Evolutionary conservation across 2,329 filamentous ascomycete genomes (phyloP).

Genomic region (Paraphaeosphaeria minitans): DNA sequence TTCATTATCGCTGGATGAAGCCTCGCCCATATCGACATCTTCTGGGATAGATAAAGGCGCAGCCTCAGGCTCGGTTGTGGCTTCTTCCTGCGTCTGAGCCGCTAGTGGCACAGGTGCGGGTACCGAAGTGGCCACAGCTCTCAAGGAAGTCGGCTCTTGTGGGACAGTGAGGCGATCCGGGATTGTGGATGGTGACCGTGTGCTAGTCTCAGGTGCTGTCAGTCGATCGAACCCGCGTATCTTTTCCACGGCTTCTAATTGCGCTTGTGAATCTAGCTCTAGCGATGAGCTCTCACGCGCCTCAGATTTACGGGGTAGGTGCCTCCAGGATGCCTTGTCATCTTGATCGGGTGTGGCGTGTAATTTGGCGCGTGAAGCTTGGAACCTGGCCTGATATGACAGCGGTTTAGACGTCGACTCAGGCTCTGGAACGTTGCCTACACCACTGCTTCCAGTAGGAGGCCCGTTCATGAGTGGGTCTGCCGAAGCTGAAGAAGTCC

Average conservation of each 20-base stretch:
- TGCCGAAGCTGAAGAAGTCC: not conserved
- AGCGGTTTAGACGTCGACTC: not conserved
- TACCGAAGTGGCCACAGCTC: slow-evolving; percentile 31
- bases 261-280: not conserved
- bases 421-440: not conserved
- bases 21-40: slow-evolving; percentile 18
- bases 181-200: slow-evolving; percentile 43
- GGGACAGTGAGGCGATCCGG: slow-evolving; percentile 34
- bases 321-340: not conserved
- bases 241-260: not conserved
- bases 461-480: slow-evolving; percentile 4
- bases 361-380: not conserved
- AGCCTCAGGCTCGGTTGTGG: not conserved
- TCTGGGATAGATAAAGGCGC: not conserved
- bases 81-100: not conserved
- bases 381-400: not conserved
- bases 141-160: slow-evolving; percentile 33
- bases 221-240: not conserved
- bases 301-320: not conserved
- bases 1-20: slow-evolving; percentile 27
- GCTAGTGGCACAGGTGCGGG: not conserved
- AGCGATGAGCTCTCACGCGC: not conserved
- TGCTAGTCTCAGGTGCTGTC: slow-evolving; percentile 20
- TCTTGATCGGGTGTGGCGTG: not conserved
- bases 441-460: not conserved